These are phyloP conservation scores for Coniochaeta sp. DNA, from an alignment of 2,329 filamentous ascomycete species.

Conservation along the genomic window DNA sequence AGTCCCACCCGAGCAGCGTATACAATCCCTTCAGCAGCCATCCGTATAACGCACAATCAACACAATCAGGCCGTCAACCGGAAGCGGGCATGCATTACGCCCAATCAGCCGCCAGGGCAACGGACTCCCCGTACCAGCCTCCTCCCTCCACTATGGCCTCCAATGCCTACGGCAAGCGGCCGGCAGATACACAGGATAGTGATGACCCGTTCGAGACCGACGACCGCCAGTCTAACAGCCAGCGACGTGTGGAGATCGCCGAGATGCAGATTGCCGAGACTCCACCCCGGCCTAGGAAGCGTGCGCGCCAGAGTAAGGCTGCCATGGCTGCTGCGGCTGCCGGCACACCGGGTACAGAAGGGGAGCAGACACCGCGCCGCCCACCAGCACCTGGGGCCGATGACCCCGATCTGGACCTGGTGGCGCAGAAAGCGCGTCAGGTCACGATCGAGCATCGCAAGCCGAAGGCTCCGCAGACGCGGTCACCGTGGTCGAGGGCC, in stretches of 20 bases:
- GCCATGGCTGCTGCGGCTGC: not conserved
- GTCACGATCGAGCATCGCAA: slow-evolving; percentile 21
- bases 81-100: not conserved
- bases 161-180: slow-evolving; percentile 6
- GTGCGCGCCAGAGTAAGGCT: not conserved
- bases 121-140: not conserved
- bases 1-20: not conserved
- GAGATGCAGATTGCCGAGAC: too few species aligned
- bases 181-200: slow-evolving; percentile 6
- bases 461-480: slow-evolving; percentile 24
- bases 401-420: slow-evolving; percentile 16
- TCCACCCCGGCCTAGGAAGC: slow-evolving; percentile 3
- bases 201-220: slow-evolving; percentile 16
- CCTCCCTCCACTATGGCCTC: not conserved
- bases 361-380: not conserved
- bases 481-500: slow-evolving; percentile 31
- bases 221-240: slow-evolving; percentile 7
- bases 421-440: slow-evolving; percentile 16
- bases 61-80: not conserved
- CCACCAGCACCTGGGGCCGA: not conserved
- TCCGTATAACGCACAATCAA: not conserved
- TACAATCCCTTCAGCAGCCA: not conserved
- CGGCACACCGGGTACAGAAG: slow-evolving; percentile 1
- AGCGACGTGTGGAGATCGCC: slow-evolving; percentile 8
- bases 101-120: not conserved